These are phyloP conservation scores for Pythium rishiriense DNA, from an alignment of 352 stramenopile species.

Conservation along the genomic window DNA sequence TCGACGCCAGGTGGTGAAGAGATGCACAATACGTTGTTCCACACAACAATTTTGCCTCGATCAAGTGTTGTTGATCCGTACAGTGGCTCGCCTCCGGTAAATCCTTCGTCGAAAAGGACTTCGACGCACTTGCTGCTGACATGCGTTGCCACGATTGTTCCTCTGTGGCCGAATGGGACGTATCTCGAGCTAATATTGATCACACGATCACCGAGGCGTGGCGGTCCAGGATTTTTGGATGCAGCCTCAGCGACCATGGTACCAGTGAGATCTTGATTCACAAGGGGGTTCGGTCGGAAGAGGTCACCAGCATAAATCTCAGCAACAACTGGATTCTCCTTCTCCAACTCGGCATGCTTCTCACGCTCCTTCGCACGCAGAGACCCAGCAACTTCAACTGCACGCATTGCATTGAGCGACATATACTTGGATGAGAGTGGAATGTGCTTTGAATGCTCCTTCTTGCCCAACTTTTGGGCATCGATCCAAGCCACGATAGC, in stretches of 20 bases:
- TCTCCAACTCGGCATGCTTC: constrained; percentile 42
- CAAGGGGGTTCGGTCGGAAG: constrained; percentile 72
- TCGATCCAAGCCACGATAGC: constrained; percentile 93
- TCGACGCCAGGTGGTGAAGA: constrained; percentile 43
- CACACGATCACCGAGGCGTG: constrained; percentile 95
- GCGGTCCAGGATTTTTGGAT: constrained; percentile 68
- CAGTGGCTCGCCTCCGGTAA: constrained; percentile 95
- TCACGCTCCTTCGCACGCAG: constrained; percentile 65
- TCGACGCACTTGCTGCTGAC: constrained; percentile 96
- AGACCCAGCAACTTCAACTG: constrained; percentile 88
- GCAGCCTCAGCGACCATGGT: constrained; percentile 58
- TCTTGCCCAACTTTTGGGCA: constrained; percentile 83
- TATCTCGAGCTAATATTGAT: constrained; percentile 95
- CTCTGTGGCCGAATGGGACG: constrained; percentile 96
- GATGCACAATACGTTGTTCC: constrained; percentile 85
- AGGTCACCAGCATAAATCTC: constrained; percentile 51
- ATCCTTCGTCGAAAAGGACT: constrained; percentile 96
- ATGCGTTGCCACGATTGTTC: constrained; percentile 98
- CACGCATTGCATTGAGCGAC: constrained; percentile 88
- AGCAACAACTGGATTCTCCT: constrained; percentile 40
- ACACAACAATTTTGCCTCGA: constrained; percentile 94
- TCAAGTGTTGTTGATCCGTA: constrained; percentile 95
- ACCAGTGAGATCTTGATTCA: constrained; percentile 81
- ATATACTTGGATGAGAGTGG: constrained; percentile 94
- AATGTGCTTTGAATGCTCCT: constrained; percentile 89